Conservation (phyloP, 805 yeast genomes). For the Pichia deserticola region DNA sequence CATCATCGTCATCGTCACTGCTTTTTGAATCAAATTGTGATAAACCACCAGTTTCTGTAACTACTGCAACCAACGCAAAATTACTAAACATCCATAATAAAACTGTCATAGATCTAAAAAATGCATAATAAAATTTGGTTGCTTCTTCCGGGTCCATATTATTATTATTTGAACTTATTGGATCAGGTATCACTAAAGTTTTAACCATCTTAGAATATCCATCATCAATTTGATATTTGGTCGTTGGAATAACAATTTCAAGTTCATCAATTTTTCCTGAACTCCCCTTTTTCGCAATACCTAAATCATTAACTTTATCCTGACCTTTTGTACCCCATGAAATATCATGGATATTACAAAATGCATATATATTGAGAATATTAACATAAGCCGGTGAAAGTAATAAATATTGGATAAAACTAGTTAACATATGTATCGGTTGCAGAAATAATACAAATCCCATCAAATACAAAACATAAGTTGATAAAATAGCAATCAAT, state of each 20-base stretch:
- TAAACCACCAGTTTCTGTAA: conserved; percentile 78
- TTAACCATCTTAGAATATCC: conserved; percentile 60
- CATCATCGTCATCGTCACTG: conserved; percentile 23
- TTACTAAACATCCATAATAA: conserved; percentile 85
- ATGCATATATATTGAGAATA: conserved; percentile 2
- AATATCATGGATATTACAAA: conserved; percentile 2
- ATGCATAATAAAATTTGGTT: conserved; percentile 80
- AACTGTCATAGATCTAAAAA: conserved; percentile 83
- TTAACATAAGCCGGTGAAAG: conserved; percentile 57
- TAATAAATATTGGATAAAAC: conserved; percentile 75
- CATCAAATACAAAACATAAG: conserved; percentile 71
- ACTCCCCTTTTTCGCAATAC: conserved; percentile 59
- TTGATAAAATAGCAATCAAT: conserved; percentile 77
- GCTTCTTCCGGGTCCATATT: conserved; percentile 33
- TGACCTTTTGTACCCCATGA: conserved; percentile 70
- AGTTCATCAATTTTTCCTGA: conserved; percentile 57
- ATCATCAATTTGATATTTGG: conserved; percentile 66
- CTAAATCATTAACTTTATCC: conserved; percentile 63
- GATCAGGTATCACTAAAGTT: conserved; percentile 39
- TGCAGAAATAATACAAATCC: conserved; percentile 79
- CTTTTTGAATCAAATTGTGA: conserved; percentile 30
- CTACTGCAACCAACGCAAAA: conserved; percentile 72
- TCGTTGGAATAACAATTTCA: conserved; percentile 69
- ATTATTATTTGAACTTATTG: conserved; percentile 14
- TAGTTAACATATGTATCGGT: conserved; percentile 89